Base-by-base conservation (phyloP, 345 rosid species). In the Crucihimalaya himalaica region DNA sequence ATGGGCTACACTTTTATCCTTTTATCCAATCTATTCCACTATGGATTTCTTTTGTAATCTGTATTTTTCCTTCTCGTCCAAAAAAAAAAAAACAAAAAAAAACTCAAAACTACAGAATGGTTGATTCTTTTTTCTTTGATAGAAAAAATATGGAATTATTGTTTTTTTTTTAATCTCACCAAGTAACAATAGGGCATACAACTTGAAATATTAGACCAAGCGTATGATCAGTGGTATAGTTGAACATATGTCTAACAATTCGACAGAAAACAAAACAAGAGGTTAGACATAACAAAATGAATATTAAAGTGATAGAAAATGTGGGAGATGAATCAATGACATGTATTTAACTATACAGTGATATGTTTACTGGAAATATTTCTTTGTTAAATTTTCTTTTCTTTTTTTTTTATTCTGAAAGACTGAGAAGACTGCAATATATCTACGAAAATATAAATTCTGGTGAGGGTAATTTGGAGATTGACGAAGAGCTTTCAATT, bases 401-500 rank as follows among this genome's bases (percentile, higher is more conserved):
- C 1, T 0, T 10, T 10, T 56, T 32, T 56, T 5, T 19, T 16
- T 15, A 11, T 14, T 66, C 31, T 9, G 53, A 42, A 40, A 42
- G 28, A 31, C 21, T 14, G 10, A 4, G n/a, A 45, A 31, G 42
- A 57, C 35, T 52, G 18, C 18, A 18, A 28, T 55, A 1, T 34
- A 15, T 28, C 27, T 32, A 13, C 6, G 45, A 19, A 60, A 53
- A 8, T 53, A 39, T 27, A 14, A 73, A 13, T 27, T 71, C 53
- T 0, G 62, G 54, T 60, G 39, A 6, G 35, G 29, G 8, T 28
- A 31, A 59, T 60, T 47, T 47, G 28, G 67, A 47, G 59, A 66
- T 19, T 67, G 62, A 18, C 37, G 45, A 52, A 57, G 56, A 48
- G 72, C 78, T 66, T 66, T 59, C 68, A 28, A 8, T 67, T 40